phyloP scores from a whole-genome alignment of 140 eudicot genomes.

The Oenanthe javanica region DNA sequence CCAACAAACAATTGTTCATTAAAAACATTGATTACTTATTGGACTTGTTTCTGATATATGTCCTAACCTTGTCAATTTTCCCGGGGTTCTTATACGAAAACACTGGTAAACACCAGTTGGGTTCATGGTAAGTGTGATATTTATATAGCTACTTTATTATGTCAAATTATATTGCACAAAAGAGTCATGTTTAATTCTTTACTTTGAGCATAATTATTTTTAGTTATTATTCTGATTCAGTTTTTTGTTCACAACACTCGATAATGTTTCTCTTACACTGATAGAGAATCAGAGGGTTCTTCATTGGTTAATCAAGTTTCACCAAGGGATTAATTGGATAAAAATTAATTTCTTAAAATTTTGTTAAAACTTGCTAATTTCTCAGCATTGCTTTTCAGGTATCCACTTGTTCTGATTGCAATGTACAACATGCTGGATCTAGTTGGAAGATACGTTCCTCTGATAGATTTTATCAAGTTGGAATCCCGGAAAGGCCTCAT shows the following conservation, averaged over 20 bases:
- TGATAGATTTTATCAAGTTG: conserved; percentile 31
- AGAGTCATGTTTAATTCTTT: background rate
- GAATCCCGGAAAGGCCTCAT: conserved; percentile 46
- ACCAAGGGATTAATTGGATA: background rate
- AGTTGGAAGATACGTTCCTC: conserved; percentile 54
- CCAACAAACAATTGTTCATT: conserved; percentile 31
- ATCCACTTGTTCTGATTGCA: conserved; percentile 52
- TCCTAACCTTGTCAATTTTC: conserved; percentile 53
- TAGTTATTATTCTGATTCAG: background rate
- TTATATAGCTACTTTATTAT: background rate
- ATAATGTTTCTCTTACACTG: background rate
- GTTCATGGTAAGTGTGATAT: conserved; percentile 49
- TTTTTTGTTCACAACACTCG: background rate
- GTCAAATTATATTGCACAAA: background rate
- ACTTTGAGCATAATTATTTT: background rate
- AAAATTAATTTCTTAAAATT: background rate
- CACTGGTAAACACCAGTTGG: conserved; percentile 51
- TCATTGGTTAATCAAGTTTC: background rate
- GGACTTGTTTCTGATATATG: conserved; percentile 49
- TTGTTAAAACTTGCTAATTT: background rate
- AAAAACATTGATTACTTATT: conserved; percentile 45
- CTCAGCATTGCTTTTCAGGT: conserved; percentile 32
- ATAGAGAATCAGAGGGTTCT: background rate
- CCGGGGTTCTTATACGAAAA: conserved; percentile 63
- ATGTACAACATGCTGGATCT: conserved; percentile 57